phyloP scores from a whole-genome alignment of 805 yeast species.

The Jamesozyma lodderae region DNA sequence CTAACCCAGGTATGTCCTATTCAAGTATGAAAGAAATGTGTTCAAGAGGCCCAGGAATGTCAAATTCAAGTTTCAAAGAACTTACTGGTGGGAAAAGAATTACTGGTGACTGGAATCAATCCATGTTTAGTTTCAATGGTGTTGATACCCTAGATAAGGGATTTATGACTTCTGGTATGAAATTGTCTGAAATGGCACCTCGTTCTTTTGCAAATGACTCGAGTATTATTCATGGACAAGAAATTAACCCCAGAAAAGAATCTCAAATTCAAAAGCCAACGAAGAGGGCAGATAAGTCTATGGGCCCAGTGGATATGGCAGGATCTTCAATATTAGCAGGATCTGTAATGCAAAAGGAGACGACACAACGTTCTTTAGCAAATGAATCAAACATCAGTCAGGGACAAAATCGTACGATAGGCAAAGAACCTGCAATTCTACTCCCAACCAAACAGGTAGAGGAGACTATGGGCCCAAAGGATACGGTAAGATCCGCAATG shows the following conservation, averaged over 20 bases:
- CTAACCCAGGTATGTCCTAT: background rate
- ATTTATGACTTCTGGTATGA: background rate
- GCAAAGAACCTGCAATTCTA: background rate
- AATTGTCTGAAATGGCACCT: no score
- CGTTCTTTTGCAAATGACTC: no score
- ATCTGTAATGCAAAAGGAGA: no score
- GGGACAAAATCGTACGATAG: background rate
- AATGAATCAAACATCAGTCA: background rate
- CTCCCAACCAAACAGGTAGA: background rate
- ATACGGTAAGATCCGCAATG: no score
- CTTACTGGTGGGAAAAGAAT: background rate
- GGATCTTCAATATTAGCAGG: no score
- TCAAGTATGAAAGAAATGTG: constrained; percentile 2
- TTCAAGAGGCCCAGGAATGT: background rate
- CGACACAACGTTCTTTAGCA: no score
- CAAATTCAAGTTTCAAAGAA: constrained; percentile 1
- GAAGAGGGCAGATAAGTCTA: no score
- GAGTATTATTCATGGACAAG: no score
- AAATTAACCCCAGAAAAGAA: no score
- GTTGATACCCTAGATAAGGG: background rate
- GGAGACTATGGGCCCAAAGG: no score
- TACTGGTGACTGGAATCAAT: background rate
- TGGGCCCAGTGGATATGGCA: no score
- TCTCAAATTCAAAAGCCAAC: background rate
- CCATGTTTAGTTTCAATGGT: background rate